These are phyloP conservation scores for Ceratobasidium sp. DNA, from an alignment of 1,284 basidiomycete genomes.

Conservation along the genomic window DNA sequence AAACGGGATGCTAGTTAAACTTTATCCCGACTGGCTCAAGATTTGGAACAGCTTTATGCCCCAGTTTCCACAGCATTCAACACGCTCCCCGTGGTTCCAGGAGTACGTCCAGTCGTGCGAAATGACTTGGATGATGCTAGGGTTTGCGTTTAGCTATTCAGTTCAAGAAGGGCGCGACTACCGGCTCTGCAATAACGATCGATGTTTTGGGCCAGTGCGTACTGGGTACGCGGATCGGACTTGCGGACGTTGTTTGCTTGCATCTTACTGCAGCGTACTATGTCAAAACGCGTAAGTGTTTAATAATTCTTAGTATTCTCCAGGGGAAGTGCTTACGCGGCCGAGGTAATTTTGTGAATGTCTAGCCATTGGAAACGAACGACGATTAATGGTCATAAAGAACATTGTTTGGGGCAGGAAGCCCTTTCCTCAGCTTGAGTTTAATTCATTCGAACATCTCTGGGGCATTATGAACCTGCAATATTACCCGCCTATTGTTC, in stretches of 20 bases:
- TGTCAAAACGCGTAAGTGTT: neutral
- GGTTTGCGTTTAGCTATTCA: neutral
- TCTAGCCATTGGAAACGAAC: too few relatives aligned
- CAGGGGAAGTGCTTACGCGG: too few relatives aligned
- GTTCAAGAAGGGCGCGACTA: neutral
- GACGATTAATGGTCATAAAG: too few relatives aligned
- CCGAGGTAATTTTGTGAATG: too few relatives aligned
- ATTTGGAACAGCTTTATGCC: conserved; percentile 7
- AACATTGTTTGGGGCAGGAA: too few relatives aligned
- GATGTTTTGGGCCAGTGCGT: neutral
- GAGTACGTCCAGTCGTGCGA: neutral
- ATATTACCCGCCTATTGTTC: too few relatives aligned
- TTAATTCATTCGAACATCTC: too few relatives aligned
- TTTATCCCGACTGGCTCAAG: conserved; percentile 6
- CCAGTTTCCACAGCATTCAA: neutral
- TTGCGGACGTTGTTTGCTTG: neutral
- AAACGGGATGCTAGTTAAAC: neutral
- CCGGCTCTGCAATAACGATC: neutral
- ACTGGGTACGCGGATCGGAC: neutral
- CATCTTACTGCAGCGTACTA: neutral
- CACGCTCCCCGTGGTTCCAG: neutral
- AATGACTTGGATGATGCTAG: neutral
- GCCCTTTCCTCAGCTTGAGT: too few relatives aligned
- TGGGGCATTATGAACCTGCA: too few relatives aligned
- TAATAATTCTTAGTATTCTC: too few relatives aligned